These are phyloP conservation scores for Ascochyta pisi DNA, from an alignment of 2,329 filamentous ascomycete genomes.

Conservation along the genomic window DNA sequence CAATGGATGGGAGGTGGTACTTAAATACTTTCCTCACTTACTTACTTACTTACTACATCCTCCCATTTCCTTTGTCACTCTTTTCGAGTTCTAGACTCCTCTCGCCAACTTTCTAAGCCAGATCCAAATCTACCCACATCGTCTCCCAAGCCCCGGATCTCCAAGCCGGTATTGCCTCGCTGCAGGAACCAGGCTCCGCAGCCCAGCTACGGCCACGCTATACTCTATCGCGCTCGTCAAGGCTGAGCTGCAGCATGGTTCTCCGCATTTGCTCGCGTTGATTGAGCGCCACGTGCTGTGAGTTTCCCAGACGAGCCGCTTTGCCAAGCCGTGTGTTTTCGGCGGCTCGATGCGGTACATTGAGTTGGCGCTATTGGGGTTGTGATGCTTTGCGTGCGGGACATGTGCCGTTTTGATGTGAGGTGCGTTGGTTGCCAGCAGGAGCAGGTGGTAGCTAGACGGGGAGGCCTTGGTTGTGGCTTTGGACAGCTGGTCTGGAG, in stretches of 20 bases:
- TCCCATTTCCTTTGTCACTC: background rate
- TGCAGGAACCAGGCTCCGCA: constrained; percentile 12
- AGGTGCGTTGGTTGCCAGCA: no score
- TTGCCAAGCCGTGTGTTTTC: background rate
- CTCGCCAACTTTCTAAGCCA: background rate
- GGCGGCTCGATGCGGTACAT: background rate
- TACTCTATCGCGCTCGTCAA: background rate
- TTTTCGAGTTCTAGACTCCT: no score
- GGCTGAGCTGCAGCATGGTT: background rate
- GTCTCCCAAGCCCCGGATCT: constrained; percentile 4
- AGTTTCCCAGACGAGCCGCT: background rate
- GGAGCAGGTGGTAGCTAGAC: no score
- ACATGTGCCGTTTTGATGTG: no score
- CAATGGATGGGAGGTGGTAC: background rate
- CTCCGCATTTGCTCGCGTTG: constrained; percentile 1
- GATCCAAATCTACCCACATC: background rate
- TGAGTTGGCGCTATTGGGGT: background rate
- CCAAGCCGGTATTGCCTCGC: constrained; percentile 8
- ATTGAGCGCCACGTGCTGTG: constrained; percentile 1
- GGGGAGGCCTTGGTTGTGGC: no score
- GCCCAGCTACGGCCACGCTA: background rate
- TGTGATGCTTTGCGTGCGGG: background rate
- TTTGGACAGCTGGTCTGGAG: no score
- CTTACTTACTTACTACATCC: no score
- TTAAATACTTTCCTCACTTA: background rate